Evolutionary conservation across 306 rosid genomes (phyloP), one percentile per base, ranked within the genome.

Genomic region (Quercus cerris): DNA sequence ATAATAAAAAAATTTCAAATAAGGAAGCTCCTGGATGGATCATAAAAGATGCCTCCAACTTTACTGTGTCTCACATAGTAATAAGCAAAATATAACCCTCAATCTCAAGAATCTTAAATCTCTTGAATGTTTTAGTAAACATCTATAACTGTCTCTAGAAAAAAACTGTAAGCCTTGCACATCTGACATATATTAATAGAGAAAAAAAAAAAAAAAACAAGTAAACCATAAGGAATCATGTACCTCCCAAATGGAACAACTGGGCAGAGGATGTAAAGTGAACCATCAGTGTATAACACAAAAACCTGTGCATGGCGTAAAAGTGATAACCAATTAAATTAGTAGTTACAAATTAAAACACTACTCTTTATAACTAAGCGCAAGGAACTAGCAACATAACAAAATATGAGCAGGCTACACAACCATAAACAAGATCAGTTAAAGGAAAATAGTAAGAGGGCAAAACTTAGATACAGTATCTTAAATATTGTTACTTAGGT

Each of bases 191-290:
- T 27, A 41, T 3, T 35, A 19, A 14, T 0, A 11, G 20, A 1
- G 38, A 19, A 22, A 55, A 51, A 9, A 15, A 52, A 25, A 31
- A 68, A 71, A 15, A 25, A 27, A 27, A 27, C 2, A 27, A 27
- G 13, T 20, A 38, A 49, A 62, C 23, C 57, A 63, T 28, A 71
- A 85, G 70, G 55, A 44, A 56, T 57, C 58, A 70, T 79, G 81
- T 91, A 95, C 99, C 99, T 91, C 87, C 94, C 97, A 89, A 95
- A 95, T 77, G 97, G 97, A 86, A 90, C 92, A 79, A 95, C 71
- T 2, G 97, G 98, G 85, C 99, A 95, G 72, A 93, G 91, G 81
- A 91, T 85, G 82, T 86, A 95, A 78, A 88, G 75, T 77, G 96
- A 85, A 84, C 99, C 98, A 84, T 95, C 92, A 20, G 85, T 85